Base-by-base conservation (phyloP, 2,329 filamentous ascomycete species). In the Diplodia seriata region DNA sequence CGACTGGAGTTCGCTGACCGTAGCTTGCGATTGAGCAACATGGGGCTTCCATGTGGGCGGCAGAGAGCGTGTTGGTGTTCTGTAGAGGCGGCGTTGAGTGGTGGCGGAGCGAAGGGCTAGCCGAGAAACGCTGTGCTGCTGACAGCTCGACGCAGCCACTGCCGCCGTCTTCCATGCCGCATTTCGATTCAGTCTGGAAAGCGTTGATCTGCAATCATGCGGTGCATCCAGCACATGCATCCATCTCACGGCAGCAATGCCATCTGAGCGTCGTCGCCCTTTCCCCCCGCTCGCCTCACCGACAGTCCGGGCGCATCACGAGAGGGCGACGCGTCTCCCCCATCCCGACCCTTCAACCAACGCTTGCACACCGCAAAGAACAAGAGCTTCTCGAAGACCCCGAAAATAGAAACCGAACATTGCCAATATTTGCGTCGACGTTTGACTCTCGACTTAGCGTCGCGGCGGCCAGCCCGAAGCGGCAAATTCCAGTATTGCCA, bases 401-500 rank as follows among this genome's bases (percentile, higher is more conserved):
- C 23, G 23, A 62, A 31, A 33, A 33, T 49, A 50, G 63, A 55
- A 18, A 57, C 51, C 18, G 31, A 47, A 56, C 51, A 66, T 66
- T 66, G 63, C 63, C 63, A 66, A 66, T 66, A 66, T 57, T 66
- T 47, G 47, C 29, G 51, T 29, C 63, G 31, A 66, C 63, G 63
- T 66, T 66, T 40, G 63, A 66, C 63, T n/a, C 31, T 57, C 29
- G 54, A 66, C 63, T 66, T 66, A 66, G 63, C 63, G 63, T 9
- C 63, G 3, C 50, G 62, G 49, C 62, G 26, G 31, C 36, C 7
- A 14, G 12, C 51, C 51, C 51, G 54, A 54, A 56, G 63, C 63
- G 63, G 53, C 63, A 40, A 6, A 50, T 50, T 29, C 53, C 38
- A 66, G 38, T 66, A 66, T 66, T 66, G 63, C 63, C 63, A 66